These are phyloP conservation scores for Dispira simplex DNA, from an alignment of 192 early-diverging fungal species.

Conservation along the genomic window DNA sequence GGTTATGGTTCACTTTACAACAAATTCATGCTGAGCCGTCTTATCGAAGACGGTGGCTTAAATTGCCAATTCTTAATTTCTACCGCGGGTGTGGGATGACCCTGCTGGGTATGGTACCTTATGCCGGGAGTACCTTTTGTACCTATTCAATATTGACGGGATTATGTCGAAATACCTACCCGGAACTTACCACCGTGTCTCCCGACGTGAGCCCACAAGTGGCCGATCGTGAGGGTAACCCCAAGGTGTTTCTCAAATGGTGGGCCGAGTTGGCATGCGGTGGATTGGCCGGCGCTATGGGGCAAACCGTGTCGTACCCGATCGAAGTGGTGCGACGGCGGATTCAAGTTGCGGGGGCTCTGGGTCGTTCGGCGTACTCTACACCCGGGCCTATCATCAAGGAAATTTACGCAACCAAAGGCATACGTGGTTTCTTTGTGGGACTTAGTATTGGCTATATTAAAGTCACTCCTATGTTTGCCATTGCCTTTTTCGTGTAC, in stretches of 20 bases:
- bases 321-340: slow-evolving; percentile 78
- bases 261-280: slow-evolving; percentile 72
- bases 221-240: slow-evolving; percentile 1
- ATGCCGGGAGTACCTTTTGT: slow-evolving; percentile 90
- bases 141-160: slow-evolving; percentile 63
- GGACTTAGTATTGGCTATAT: slow-evolving; percentile 95
- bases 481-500: slow-evolving; percentile 76
- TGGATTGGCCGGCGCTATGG: slow-evolving; percentile 66
- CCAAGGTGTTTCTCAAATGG: slow-evolving; percentile 33
- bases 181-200: slow-evolving; percentile 19
- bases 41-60: slow-evolving; percentile 20
- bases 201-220: slow-evolving; percentile 19
- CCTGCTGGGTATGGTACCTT: slow-evolving; percentile 87
- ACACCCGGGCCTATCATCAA: slow-evolving; percentile 41
- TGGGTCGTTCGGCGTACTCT: slow-evolving; percentile 30
- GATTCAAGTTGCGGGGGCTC: slow-evolving; percentile 64
- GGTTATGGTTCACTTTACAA: slow-evolving; percentile 13
- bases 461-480: slow-evolving; percentile 90
- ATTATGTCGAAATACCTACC: slow-evolving; percentile 33
- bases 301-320: slow-evolving; percentile 82
- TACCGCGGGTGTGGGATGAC: slow-evolving; percentile 88
- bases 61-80: slow-evolving; percentile 54
- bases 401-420: slow-evolving; percentile 45
- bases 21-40: slow-evolving; percentile 70
- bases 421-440: slow-evolving; percentile 82